phyloP scores from a whole-genome alignment of 75 land plant species.

The Cryptomeria japonica region DNA sequence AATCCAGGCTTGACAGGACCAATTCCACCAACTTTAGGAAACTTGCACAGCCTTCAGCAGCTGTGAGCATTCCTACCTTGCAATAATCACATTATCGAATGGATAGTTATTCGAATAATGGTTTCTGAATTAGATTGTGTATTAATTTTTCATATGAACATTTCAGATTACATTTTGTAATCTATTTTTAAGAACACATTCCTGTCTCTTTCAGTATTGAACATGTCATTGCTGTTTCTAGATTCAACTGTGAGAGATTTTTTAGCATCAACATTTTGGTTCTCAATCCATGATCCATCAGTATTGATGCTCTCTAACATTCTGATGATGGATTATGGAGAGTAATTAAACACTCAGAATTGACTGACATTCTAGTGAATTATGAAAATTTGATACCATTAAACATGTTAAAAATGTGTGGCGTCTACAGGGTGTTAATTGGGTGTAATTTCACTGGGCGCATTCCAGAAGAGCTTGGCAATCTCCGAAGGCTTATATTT shows the following conservation, averaged over 20 bases:
- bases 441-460: constrained; percentile 20
- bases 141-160: no score
- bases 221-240: background rate
- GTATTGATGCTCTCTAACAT: no score
- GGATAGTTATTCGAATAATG: background rate
- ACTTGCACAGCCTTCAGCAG: constrained; percentile 8
- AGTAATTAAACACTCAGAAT: no score
- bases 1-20: constrained; percentile 22
- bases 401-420: background rate
- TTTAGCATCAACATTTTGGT: no score
- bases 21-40: constrained; percentile 21
- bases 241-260: no score
- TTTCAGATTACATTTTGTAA: no score
- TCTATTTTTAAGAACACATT: background rate
- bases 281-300: no score
- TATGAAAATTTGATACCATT: no score
- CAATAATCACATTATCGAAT: background rate
- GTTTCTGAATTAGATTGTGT: no score
- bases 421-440: constrained; percentile 8
- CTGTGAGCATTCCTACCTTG: constrained; percentile 12
- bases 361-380: no score
- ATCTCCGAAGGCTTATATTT: background rate
- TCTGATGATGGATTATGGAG: no score
- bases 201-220: background rate
- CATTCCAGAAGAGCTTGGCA: constrained; percentile 24